phyloP scores from a whole-genome alignment of 2,329 filamentous ascomycete genomes.

The Drechslerella dactyloides region DNA sequence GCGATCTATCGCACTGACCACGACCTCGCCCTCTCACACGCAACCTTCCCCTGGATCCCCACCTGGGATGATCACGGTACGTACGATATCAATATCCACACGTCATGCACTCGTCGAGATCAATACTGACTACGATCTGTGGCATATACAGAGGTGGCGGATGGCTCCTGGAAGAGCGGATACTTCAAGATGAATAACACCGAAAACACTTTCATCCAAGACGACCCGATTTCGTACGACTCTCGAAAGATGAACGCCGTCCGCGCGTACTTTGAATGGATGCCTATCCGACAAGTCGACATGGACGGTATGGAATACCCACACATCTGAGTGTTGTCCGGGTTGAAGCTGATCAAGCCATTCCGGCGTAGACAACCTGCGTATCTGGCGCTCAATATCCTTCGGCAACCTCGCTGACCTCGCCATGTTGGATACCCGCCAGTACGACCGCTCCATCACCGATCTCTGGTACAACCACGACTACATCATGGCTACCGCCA shows the following conservation, averaged over 20 bases:
- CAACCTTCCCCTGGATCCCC: slow-evolving; percentile 68
- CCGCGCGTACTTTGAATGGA: slow-evolving; percentile 73
- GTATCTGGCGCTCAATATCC: slow-evolving; percentile 71
- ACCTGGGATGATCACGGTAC: slow-evolving; percentile 68
- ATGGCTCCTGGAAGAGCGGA: slow-evolving; percentile 71
- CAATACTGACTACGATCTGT: slow-evolving; percentile 53
- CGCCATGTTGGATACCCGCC: slow-evolving; percentile 71
- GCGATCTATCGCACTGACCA: slow-evolving; percentile 68
- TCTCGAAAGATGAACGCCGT: slow-evolving; percentile 77
- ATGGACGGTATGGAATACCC: slow-evolving; percentile 47
- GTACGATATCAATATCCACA: slow-evolving; percentile 40
- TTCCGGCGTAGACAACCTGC: slow-evolving; percentile 71
- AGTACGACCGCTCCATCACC: slow-evolving; percentile 72
- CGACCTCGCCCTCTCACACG: slow-evolving; percentile 66
- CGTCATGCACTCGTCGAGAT: slow-evolving; percentile 29
- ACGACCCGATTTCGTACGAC: slow-evolving; percentile 68
- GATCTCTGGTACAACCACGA: slow-evolving; percentile 67
- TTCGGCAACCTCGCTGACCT: slow-evolving; percentile 71
- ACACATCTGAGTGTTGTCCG: slow-evolving; percentile 55
- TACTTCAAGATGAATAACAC: slow-evolving; percentile 69
- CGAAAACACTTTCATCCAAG: slow-evolving; percentile 68
- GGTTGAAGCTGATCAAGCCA: slow-evolving; percentile 60
- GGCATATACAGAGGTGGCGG: slow-evolving; percentile 61
- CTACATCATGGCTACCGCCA: slow-evolving; percentile 68
- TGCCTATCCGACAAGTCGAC: slow-evolving; percentile 62